phyloP scores from a whole-genome alignment of 2,329 filamentous ascomycete species.

The Sphaceloma murrayae region DNA sequence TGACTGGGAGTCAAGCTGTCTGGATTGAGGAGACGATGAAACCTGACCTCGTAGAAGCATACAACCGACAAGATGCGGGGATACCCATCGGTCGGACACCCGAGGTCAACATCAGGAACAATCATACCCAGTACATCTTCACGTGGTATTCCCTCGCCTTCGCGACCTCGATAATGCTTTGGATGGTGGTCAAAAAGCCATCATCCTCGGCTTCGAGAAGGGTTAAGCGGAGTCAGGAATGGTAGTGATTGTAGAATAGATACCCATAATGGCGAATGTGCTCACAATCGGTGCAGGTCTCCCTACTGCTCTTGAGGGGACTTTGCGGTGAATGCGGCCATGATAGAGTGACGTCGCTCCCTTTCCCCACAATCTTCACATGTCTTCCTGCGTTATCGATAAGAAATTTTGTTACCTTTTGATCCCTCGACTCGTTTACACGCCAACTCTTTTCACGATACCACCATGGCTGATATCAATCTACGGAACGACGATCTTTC shows the following conservation, averaged over 20 bases:
- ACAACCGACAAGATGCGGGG: conserved; percentile 67
- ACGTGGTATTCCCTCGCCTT: conserved; percentile 86
- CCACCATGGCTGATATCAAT: too few species aligned
- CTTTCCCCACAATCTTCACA: too few species aligned
- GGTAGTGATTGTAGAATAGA: conserved; percentile 24
- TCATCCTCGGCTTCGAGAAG: conserved; percentile 43
- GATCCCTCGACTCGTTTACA: too few species aligned
- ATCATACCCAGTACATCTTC: conserved; percentile 96
- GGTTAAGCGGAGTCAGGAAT: conserved; percentile 22
- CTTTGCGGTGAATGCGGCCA: too few species aligned
- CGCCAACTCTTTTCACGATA: too few species aligned
- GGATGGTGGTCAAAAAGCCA: conserved; percentile 86
- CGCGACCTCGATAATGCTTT: conserved; percentile 90
- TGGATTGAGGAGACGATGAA: conserved; percentile 96
- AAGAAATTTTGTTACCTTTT: conserved; percentile 7
- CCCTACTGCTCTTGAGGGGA: too few species aligned
- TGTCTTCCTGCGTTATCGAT: too few species aligned
- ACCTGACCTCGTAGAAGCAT: conserved; percentile 65
- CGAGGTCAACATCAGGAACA: conserved; percentile 90
- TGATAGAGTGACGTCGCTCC: too few species aligned
- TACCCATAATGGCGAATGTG: background rate
- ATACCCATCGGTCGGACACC: conserved; percentile 81
- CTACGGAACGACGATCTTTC: too few species aligned
- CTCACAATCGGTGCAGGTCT: too few species aligned
- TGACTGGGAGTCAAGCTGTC: conserved; percentile 74